Percentiles rank a stretch among this genome's conserved stretches.
Evolutionary conservation across 495 filamentous ascomycete genomes (phyloP).

Genomic region (Penicillium pulvis): DNA sequence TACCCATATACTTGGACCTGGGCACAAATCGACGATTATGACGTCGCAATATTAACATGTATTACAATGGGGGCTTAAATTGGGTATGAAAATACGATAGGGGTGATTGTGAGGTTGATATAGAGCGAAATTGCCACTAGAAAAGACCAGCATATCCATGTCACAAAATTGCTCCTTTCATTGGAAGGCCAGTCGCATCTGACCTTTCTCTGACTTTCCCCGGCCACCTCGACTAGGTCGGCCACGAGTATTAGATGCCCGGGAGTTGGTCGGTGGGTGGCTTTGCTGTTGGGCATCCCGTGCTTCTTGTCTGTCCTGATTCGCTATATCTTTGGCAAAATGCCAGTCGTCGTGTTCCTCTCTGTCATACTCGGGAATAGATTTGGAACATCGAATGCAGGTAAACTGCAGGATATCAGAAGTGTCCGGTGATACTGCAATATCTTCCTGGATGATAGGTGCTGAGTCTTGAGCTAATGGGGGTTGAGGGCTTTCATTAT

Average conservation of each 20-base stretch:
- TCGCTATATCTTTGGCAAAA: slow-evolving; percentile 83
- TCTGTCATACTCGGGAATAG: slow-evolving; percentile 56
- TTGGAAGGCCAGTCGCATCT: slow-evolving; percentile 68
- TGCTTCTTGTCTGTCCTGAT: slow-evolving; percentile 52
- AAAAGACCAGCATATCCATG: neutral
- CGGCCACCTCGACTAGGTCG: slow-evolving; percentile 33
- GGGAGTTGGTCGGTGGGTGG: slow-evolving; percentile 22
- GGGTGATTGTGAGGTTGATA: neutral
- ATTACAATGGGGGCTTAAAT: neutral
- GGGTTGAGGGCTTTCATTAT: slow-evolving; percentile 9
- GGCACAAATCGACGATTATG: neutral
- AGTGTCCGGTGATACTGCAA: neutral
- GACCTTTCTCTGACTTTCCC: slow-evolving; percentile 70
- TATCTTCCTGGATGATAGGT: neutral
- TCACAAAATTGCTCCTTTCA: slow-evolving; percentile 1
- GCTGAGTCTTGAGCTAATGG: neutral
- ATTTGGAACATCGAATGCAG: slow-evolving; percentile 67
- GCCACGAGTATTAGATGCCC: slow-evolving; percentile 30
- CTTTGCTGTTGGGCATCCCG: slow-evolving; percentile 25
- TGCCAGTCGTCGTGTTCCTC: slow-evolving; percentile 94
- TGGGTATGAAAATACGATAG: neutral
- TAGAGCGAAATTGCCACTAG: neutral
- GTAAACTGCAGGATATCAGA: slow-evolving; percentile 21
- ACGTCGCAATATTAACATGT: neutral
- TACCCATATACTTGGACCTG: neutral